Evolutionary conservation across 192 early-diverging fungal genomes (phyloP), one percentile per base, ranked within the genome.

Genomic region (Ramicandelaber brevisporus): DNA sequence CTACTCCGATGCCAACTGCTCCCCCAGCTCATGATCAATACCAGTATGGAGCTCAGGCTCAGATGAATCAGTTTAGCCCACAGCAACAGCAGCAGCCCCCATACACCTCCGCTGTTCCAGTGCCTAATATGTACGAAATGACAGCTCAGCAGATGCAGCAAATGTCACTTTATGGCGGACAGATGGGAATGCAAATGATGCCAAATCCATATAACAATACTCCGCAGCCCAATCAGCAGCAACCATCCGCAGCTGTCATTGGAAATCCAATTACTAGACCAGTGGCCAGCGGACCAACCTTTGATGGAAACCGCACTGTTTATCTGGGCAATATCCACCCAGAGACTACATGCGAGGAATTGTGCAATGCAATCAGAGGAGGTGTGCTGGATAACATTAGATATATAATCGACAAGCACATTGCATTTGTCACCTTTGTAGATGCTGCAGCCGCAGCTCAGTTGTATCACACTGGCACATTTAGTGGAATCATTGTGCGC

Each of bases 331-430:
- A 57, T 18, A 65, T 88, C 20, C 63, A 61, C 28, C 68, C 67
- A 2, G 83, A 88, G 27, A 65, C 70, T 8, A 70, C 68, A 0
- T 57, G 62, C 13, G 78, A 80, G 41, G 78, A 85, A 29, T 53
- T 88, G 12, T 85, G 78, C 33, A 80, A 88, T 57, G 65, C 60
- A 3, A 70, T 88, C 43, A 75, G 83, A 10, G 83, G 80, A 13
- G 83, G 83, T 6, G 64, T 83, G 24, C 48, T 88, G 8, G 65
- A 76, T 38, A 67, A 72, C 19, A 68, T 88, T 32, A 54, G 65
- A 12, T 82, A 69, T 46, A 45, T 67, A 30, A 57, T 60, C 17
- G 68, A 75, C 17, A 80, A 79, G 40, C 70, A 70, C 40, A 78
- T 73, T 36, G 73, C 74, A 0, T 86, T 88, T 44, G 65, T 79